Evolutionary conservation across 2,329 filamentous ascomycete genomes (phyloP).

Genomic region (Beauveria sp.): DNA sequence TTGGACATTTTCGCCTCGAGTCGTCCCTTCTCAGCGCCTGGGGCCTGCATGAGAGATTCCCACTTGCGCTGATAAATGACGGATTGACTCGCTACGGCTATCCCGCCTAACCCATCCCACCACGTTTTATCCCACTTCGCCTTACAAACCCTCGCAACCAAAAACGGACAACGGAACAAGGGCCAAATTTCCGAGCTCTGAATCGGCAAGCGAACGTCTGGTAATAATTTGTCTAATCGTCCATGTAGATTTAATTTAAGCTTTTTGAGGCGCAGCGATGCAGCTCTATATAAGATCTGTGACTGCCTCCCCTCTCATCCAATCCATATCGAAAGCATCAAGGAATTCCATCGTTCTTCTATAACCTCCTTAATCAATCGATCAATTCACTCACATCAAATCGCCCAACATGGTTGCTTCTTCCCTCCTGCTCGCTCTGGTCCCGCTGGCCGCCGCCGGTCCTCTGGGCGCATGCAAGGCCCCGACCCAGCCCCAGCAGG

Average conservation of each 20-base stretch:
- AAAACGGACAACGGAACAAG: background rate
- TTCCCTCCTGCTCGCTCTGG: background rate
- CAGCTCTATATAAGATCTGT: background rate
- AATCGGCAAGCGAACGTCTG: background rate
- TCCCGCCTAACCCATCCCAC: background rate
- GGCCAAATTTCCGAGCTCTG: background rate
- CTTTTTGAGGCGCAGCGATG: background rate
- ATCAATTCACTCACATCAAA: background rate
- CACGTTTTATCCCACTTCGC: background rate
- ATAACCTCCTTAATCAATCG: background rate
- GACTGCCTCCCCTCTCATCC: background rate
- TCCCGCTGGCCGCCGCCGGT: background rate
- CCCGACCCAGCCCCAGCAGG: background rate
- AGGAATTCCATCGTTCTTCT: background rate
- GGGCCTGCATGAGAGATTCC: background rate
- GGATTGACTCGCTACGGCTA: background rate
- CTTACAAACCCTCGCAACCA: background rate
- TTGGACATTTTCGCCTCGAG: background rate
- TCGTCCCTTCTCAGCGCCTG: background rate
- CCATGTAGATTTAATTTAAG: background rate
- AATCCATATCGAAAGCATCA: background rate
- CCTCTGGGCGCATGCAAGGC: background rate
- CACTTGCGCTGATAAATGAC: background rate
- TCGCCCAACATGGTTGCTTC: background rate
- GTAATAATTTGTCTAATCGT: background rate